These are phyloP conservation scores for Cicer yamashitae DNA, from an alignment of 306 rosid species.

Conservation along the genomic window DNA sequence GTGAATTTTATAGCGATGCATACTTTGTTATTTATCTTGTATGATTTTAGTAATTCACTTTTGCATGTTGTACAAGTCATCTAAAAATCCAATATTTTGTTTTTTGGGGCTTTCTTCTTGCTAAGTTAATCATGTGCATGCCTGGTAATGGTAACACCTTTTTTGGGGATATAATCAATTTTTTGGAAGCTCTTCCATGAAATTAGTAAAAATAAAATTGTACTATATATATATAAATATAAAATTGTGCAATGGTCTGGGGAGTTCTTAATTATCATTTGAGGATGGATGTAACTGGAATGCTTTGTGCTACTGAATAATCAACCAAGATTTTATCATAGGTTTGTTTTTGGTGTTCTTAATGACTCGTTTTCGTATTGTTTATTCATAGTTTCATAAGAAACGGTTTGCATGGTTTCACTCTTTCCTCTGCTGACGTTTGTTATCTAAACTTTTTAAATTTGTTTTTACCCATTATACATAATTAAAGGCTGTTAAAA, in stretches of 20 bases:
- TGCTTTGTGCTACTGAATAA: neutral
- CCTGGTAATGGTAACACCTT: neutral
- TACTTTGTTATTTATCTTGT: conserved; percentile 11
- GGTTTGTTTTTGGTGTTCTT: neutral
- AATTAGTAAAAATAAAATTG: neutral
- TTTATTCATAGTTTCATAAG: neutral
- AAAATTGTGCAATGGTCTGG: neutral
- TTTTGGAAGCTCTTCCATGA: neutral
- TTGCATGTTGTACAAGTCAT: neutral
- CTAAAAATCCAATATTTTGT: neutral
- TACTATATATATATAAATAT: neutral
- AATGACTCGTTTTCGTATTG: neutral
- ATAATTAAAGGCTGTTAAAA: conserved; percentile 7
- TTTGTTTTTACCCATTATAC: neutral
- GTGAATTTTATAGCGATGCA: neutral
- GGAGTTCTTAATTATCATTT: neutral
- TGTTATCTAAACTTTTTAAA: neutral
- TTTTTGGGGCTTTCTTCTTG: neutral
- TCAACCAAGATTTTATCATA: neutral
- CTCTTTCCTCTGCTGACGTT: neutral
- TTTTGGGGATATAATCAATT: neutral
- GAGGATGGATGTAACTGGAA: neutral
- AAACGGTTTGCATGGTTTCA: neutral
- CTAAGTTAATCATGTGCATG: neutral
- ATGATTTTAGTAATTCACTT: conserved; percentile 23